Conservation (phyloP, 2,329 filamentous ascomycete genomes). For the Ophiostoma perfectum region DNA sequence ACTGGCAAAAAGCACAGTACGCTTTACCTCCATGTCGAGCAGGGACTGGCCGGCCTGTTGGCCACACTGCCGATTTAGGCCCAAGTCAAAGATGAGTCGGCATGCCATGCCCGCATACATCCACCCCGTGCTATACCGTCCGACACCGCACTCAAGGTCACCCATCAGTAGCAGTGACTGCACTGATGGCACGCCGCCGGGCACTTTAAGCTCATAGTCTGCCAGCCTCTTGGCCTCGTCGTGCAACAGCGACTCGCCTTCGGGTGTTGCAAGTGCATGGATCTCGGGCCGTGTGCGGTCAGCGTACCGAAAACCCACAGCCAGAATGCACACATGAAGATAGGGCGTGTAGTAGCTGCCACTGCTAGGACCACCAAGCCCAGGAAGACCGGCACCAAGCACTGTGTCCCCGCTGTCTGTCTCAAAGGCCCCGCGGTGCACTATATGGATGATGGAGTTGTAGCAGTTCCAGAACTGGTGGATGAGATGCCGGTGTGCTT, state of each 20-base stretch:
- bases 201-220: constrained; percentile 19
- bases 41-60: constrained; percentile 17
- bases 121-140: constrained; percentile 27
- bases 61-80: constrained; percentile 24
- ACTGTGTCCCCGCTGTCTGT: constrained; percentile 18
- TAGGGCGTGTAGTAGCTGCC: not conserved
- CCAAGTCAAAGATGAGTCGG: constrained; percentile 25
- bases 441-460: constrained; percentile 26
- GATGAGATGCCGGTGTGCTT: constrained; percentile 26
- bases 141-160: constrained; percentile 25
- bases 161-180: constrained; percentile 25
- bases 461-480: constrained; percentile 25
- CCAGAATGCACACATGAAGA: not conserved
- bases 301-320: not conserved
- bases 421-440: constrained; percentile 24
- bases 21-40: constrained; percentile 24
- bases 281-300: constrained; percentile 22
- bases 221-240: constrained; percentile 25
- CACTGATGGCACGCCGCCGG: constrained; percentile 24
- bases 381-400: constrained; percentile 16
- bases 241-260: constrained; percentile 25
- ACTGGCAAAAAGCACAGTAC: constrained; percentile 21
- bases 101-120: constrained; percentile 25
- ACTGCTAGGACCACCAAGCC: constrained; percentile 9
- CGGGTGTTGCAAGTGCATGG: constrained; percentile 21